These are phyloP conservation scores for Epichloe coenophiala DNA, from an alignment of 2,329 filamentous ascomycete genomes.

Conservation along the genomic window DNA sequence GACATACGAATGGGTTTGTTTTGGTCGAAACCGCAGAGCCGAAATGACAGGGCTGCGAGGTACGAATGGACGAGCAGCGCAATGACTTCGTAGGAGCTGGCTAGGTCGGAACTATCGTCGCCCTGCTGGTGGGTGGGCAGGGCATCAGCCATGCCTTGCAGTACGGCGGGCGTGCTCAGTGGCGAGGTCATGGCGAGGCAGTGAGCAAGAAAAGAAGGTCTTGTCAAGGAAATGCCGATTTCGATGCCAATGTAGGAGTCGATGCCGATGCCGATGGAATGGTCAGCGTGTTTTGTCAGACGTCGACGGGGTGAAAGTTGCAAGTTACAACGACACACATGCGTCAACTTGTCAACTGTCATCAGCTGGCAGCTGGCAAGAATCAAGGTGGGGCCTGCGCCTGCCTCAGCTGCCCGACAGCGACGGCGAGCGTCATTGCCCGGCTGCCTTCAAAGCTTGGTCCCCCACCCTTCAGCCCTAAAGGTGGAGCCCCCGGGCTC, in stretches of 20 bases:
- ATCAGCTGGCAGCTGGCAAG: too few relatives aligned
- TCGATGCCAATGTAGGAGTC: too few relatives aligned
- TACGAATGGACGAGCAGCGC: constrained; percentile 75
- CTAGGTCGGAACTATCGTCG: constrained; percentile 48
- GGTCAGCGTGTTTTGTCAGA: background rate
- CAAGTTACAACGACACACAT: background rate
- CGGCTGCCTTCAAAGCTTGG: background rate
- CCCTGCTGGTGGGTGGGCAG: constrained; percentile 38
- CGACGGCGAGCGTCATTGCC: background rate
- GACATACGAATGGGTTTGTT: constrained; percentile 56
- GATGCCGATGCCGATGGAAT: background rate
- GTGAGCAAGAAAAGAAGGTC: background rate
- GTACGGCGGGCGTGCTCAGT: constrained; percentile 24
- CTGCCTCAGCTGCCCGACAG: background rate
- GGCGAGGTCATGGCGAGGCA: constrained; percentile 12
- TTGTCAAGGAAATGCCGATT: background rate
- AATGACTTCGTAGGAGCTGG: constrained; percentile 66
- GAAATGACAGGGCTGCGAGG: constrained; percentile 68
- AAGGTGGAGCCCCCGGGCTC: background rate
- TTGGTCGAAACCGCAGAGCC: constrained; percentile 71
- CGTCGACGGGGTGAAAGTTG: background rate
- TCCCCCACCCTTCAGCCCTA: background rate
- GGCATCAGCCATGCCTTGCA: constrained; percentile 45
- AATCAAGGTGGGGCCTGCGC: background rate
- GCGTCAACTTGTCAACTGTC: too few relatives aligned